phyloP scores from a whole-genome alignment of 2,329 filamentous ascomycete species.

The Fusarium citri region DNA sequence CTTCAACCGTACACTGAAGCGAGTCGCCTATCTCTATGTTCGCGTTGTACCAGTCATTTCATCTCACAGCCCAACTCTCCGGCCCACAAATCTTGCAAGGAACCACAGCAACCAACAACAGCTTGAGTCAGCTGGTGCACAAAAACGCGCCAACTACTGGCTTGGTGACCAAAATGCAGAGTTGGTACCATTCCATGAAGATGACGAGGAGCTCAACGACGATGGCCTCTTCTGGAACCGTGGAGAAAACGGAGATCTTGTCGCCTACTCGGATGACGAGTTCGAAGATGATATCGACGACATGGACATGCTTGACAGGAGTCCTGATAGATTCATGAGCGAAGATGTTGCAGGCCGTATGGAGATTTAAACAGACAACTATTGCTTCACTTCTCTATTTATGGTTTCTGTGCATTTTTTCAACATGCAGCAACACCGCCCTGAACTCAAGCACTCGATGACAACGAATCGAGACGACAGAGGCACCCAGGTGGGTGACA shows the following conservation, averaged over 20 bases:
- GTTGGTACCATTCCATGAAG: slow-evolving; percentile 57
- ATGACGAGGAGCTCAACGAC: slow-evolving; percentile 62
- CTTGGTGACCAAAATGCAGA: slow-evolving; percentile 74
- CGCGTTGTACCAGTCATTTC: slow-evolving; percentile 85
- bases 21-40: slow-evolving; percentile 93
- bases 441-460: slow-evolving; percentile 26
- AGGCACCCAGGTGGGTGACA: not conserved
- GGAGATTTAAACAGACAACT: no score
- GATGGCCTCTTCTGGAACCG: slow-evolving; percentile 69
- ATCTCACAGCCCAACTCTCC: slow-evolving; percentile 66
- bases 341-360: slow-evolving; percentile 72
- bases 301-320: slow-evolving; percentile 54
- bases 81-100: slow-evolving; percentile 49
- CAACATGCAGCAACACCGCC: slow-evolving; percentile 34
- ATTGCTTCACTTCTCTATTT: no score
- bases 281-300: slow-evolving; percentile 62
- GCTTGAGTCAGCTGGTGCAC: slow-evolving; percentile 52
- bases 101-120: slow-evolving; percentile 42
- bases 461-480: not conserved
- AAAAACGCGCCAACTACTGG: slow-evolving; percentile 89
- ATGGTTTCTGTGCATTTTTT: slow-evolving; percentile 29
- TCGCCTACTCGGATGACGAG: slow-evolving; percentile 64
- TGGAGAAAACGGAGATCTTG: slow-evolving; percentile 68
- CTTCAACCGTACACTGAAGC: slow-evolving; percentile 92
- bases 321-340: slow-evolving; percentile 66